A percentile compares a stretch with the other conserved stretches of the same genome.
Evolutionary conservation across 805 yeast species (phyloP).

Genomic region (Debaryomyces maramus): DNA sequence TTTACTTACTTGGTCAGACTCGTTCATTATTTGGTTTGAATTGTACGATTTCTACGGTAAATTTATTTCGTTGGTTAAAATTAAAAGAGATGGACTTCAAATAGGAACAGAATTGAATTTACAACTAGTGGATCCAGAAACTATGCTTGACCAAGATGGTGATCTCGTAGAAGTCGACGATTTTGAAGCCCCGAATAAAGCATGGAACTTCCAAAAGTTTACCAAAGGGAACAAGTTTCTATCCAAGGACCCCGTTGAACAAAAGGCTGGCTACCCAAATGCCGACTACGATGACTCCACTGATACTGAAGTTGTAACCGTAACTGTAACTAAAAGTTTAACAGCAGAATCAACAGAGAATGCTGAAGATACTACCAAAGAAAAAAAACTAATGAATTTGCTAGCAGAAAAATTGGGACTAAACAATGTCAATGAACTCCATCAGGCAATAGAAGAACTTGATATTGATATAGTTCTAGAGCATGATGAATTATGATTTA

Average conservation of each 20-base stretch:
- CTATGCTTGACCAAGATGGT: slow-evolving; percentile 32
- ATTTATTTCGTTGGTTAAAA: slow-evolving; percentile 24
- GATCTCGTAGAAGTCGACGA: slow-evolving; percentile 19
- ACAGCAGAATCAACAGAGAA: background rate
- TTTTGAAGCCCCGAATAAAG: slow-evolving; percentile 22
- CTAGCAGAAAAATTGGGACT: slow-evolving; percentile 7
- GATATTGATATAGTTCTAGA: background rate
- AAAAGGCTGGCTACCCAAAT: background rate
- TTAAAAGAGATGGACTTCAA: slow-evolving; percentile 23
- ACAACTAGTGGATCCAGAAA: slow-evolving; percentile 30
- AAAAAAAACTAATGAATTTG: background rate
- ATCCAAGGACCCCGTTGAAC: background rate
- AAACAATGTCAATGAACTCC: background rate
- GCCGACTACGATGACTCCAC: background rate
- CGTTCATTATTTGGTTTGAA: slow-evolving; percentile 38
- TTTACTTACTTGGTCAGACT: slow-evolving; percentile 27
- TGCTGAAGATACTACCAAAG: background rate
- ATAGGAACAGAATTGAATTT: slow-evolving; percentile 15
- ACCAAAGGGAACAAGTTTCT: background rate
- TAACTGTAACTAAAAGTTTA: background rate
- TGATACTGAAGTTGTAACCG: background rate
- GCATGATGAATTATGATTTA: slow-evolving; percentile 4
- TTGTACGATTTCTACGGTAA: slow-evolving; percentile 34
- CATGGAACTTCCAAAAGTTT: slow-evolving; percentile 30
- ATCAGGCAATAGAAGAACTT: slow-evolving; percentile 2